Evolutionary conservation across 176 grass and related monocot genomes (phyloP), one percentile per base, ranked within the genome.

Genomic region (Aegilops tauschii): DNA sequence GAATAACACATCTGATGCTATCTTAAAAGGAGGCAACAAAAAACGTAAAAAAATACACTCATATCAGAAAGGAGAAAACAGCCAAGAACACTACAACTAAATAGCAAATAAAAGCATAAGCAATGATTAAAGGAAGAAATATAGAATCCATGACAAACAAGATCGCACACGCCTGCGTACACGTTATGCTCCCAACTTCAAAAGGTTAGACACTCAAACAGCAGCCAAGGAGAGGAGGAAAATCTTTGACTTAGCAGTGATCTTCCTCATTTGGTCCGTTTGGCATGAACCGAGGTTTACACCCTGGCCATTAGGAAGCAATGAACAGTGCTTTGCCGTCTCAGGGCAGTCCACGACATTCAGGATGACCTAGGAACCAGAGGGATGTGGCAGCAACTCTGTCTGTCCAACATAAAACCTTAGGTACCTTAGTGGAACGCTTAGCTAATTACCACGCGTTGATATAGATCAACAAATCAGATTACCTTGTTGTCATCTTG

Each of bases 1-100:
- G 68, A 62, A 83, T 31, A 42, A 73, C 11, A 73, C 17, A 83
- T 69, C 23, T 72, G 49, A 42, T 73, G 28, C 66, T 82, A 44
- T 54, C 77, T 44, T 29, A 87, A 66, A 80, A 65, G 14, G 36
- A 36, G 6, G 28, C 42, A 69, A 65, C 5, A 70, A 50, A 28
- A 17, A 49, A 76, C 0, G 49, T 14, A 69, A 36, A 11, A 23
- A 45, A 83, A 20, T 10, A 18, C 36, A 50, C 39, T 9, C 8
- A 5, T 54, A 54, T 54, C 37, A 84, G 17, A 76, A 78, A 69
- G 36, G 62, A 56, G 4, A 10, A 62, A 83, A 83, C 32, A 61
- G 9, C 12, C 54, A 39, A 34, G 36, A 76, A 56, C 8, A 9
- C 71, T 32, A 52, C 44, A 76, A 28, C 73, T 54, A 76, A 28